Percentiles rank a stretch among this genome's conserved stretches.
Evolutionary conservation across 2,329 filamentous ascomycete species (phyloP).

Genomic region (Incumbomyces delicatus): DNA sequence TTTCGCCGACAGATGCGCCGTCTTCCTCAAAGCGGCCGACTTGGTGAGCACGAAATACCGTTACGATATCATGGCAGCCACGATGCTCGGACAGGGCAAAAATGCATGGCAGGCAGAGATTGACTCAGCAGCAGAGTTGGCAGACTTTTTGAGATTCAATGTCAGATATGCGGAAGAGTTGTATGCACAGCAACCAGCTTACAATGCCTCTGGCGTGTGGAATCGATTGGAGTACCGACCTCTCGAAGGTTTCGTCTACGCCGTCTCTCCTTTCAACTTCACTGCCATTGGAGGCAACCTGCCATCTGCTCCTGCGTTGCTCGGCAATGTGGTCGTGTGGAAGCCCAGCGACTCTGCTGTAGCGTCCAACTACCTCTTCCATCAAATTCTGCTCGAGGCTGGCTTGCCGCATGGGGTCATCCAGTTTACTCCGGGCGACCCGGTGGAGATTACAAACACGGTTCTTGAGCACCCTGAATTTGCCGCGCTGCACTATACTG

Average conservation of each 20-base stretch:
- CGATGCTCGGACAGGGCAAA: slow-evolving; percentile 94
- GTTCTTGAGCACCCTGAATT: slow-evolving; percentile 66
- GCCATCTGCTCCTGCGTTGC: slow-evolving; percentile 64
- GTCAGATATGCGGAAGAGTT: slow-evolving; percentile 89
- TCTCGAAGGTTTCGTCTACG: slow-evolving; percentile 84
- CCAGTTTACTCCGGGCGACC: slow-evolving; percentile 77
- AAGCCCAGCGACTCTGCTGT: slow-evolving; percentile 78
- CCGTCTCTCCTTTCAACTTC: slow-evolving; percentile 85
- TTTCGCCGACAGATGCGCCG: slow-evolving; percentile 79
- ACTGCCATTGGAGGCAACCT: slow-evolving; percentile 85
- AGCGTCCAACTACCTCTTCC: slow-evolving; percentile 72
- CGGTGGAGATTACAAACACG: slow-evolving; percentile 64
- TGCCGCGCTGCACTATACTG: slow-evolving; percentile 77
- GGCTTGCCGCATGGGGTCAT: slow-evolving; percentile 76
- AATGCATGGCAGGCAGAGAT: slow-evolving; percentile 99
- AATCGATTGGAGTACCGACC: slow-evolving; percentile 76
- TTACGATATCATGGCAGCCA: slow-evolving; percentile 92
- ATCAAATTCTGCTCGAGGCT: slow-evolving; percentile 79
- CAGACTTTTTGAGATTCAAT: slow-evolving; percentile 89
- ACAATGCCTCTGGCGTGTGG: slow-evolving; percentile 78
- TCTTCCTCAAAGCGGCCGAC: slow-evolving; percentile 95
- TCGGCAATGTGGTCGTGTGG: slow-evolving; percentile 87
- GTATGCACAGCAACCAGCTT: slow-evolving; percentile 75
- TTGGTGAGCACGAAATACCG: slow-evolving; percentile 85
- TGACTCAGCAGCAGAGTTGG: slow-evolving; percentile 82